Evolutionary conservation across 2,329 filamentous ascomycete species (phyloP), one percentile per base, ranked within the genome.

Genomic region (Colletotrichum kahawae): DNA sequence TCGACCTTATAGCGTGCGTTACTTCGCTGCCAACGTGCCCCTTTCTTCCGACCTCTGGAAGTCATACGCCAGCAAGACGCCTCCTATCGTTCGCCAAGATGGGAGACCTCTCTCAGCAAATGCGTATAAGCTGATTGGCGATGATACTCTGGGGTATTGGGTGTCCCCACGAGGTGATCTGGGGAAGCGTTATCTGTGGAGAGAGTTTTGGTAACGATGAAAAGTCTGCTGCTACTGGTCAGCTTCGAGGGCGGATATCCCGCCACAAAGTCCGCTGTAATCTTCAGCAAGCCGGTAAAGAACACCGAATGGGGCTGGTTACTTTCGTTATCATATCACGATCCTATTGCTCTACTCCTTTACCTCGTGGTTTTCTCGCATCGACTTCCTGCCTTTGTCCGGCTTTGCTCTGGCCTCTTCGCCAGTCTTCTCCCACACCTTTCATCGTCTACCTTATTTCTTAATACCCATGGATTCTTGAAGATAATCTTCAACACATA

Each of bases 81-180:
- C 56, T 31, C 5, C 56, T 59, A 59, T 59, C 24, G 16, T 13
- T 29, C 5, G 16, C 56, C 27, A 59, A 33, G 56, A 62, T 36
- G 38, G 21, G 18, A 16, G 31, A 33, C 2, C 3, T 4, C 21
- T 6, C n/a, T 13, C 31, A 34, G 1, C 1, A 0, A 18, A 27
- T 34, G 59, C 59, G 59, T 62, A 62, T 38, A 36, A 62, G 59
- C 59, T 62, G 59, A 62, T 62, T 62, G 59, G 59, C 31, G 59
- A 36, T 33, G 18, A 24, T 36, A 14, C n/a, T 62, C 59, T 33
- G 59, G 59, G 59, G 59, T 62, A 62, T 36, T 4, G n/a, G 5
- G 29, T 34, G 18, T 27, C 59, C 59, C 36, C 31, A 12, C n/a
- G 31, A 27, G 16, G 10, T 62, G 59, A 36, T 36, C 59, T 62